Evolutionary conservation across 2,329 filamentous ascomycete species (phyloP), one percentile per base, ranked within the genome.

Genomic region (Tricladium varicosporioides): DNA sequence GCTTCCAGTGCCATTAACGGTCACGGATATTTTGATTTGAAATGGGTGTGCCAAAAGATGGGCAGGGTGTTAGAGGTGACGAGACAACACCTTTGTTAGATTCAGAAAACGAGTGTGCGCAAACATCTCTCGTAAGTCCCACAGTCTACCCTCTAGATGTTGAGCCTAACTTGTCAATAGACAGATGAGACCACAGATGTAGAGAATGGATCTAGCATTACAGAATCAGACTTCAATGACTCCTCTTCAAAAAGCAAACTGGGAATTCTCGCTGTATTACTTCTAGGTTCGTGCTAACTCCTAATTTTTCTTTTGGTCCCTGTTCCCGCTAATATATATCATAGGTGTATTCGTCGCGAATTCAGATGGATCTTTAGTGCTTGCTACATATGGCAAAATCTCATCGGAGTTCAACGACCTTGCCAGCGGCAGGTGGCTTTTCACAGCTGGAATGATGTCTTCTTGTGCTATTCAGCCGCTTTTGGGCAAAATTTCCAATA

Each of bases 371-470:
- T 86, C 84, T 1, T 73, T 91, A 0, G 78, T 91, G 0, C 73
- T 91, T 32, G 86, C 88, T 0, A 88, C 86, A 0, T 83, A 87
- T 57, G 80, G 81, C 0, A 75, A 75, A 2, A 84, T 87, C 52
- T 80, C 82, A 0, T 87, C 83, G 9, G 80, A 86, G 53, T 87
- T 87, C 63, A 73, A 79, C 53, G 75, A 77, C 33, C 66, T 87
- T 4, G 77, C 76, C 14, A 77, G 81, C 51, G 84, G 82, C 2
- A 83, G 78, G 57, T 84, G 83, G 81, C 66, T 84, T 10, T 78
- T 81, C 14, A 81, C 79, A 3, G 75, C 74, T 42, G 83, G 82
- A 60, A 71, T 75, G 1, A 66, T 84, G 13, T 79, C 80, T 1
- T 73, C 76, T 0, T 79, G 77, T 18, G 78, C 78, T 1, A 77